These are phyloP conservation scores for Colletotrichum lini DNA, from an alignment of 2,329 filamentous ascomycete genomes.

Conservation along the genomic window DNA sequence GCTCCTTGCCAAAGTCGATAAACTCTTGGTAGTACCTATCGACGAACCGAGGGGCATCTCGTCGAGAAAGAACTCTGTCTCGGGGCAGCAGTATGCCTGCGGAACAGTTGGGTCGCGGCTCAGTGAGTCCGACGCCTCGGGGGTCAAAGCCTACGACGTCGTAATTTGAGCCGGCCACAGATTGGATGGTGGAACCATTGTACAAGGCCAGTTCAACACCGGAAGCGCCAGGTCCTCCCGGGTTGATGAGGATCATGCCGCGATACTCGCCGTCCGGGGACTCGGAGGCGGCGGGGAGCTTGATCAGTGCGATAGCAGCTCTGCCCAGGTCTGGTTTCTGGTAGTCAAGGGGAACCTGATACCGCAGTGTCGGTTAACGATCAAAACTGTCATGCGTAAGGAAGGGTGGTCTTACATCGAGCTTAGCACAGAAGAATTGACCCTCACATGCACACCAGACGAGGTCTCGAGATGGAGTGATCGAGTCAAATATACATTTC, in stretches of 20 bases:
- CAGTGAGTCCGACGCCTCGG: slow-evolving; percentile 56
- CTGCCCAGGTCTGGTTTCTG: slow-evolving; percentile 47
- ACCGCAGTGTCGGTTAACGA: background rate
- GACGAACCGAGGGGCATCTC: slow-evolving; percentile 4
- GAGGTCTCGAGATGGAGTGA: slow-evolving; percentile 42
- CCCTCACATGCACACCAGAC: slow-evolving; percentile 52
- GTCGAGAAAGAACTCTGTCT: background rate
- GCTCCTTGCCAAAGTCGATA: slow-evolving; percentile 12
- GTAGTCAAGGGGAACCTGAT: slow-evolving; percentile 57
- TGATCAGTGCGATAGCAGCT: slow-evolving; percentile 57
- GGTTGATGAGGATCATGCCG: slow-evolving; percentile 60
- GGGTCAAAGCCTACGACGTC: slow-evolving; percentile 62
- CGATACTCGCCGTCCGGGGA: slow-evolving; percentile 55
- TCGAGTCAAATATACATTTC: slow-evolving; percentile 43
- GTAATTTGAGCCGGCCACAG: slow-evolving; percentile 47
- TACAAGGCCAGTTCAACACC: slow-evolving; percentile 53
- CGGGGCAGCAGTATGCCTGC: background rate
- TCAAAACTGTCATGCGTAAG: background rate
- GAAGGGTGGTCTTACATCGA: slow-evolving; percentile 44
- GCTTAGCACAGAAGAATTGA: slow-evolving; percentile 56
- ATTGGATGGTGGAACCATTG: slow-evolving; percentile 47
- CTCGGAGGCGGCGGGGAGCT: slow-evolving; percentile 53
- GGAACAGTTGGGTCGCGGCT: slow-evolving; percentile 57
- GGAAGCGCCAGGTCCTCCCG: slow-evolving; percentile 60
- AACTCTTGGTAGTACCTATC: slow-evolving; percentile 13